Conservation (phyloP, 768 basidiomycete species). For the Xerocomellus chrysenteron region DNA sequence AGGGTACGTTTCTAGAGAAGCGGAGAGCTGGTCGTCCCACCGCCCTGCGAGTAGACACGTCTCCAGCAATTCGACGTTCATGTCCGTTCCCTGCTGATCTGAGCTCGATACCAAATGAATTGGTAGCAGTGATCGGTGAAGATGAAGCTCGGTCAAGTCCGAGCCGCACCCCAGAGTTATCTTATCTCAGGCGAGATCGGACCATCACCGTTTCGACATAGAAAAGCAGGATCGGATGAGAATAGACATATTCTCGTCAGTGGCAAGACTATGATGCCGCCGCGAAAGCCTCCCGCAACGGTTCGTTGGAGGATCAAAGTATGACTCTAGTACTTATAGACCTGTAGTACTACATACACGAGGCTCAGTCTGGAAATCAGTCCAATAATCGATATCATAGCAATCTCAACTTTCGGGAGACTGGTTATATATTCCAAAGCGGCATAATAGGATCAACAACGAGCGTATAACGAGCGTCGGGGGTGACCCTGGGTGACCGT, state of each 20-base stretch:
- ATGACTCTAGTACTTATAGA: too few relatives aligned
- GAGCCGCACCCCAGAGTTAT: constrained; percentile 1
- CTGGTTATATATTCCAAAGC: background rate
- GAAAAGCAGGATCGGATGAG: background rate
- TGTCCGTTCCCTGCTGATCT: background rate
- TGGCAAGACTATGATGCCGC: too few relatives aligned
- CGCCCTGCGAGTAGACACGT: constrained; percentile 55
- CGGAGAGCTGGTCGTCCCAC: constrained; percentile 35
- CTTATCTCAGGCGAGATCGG: constrained; percentile 7
- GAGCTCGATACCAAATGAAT: too few relatives aligned
- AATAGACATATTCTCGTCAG: too few relatives aligned
- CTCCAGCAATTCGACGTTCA: constrained; percentile 41
- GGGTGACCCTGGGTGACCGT: background rate
- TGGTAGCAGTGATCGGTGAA: background rate
- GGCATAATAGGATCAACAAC: background rate
- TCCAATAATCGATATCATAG: too few relatives aligned
- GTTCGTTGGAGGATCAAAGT: background rate
- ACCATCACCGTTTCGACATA: too few relatives aligned
- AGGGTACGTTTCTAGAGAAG: constrained; percentile 23
- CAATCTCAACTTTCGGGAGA: background rate
- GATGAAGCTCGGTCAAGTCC: background rate
- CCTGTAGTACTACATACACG: background rate
- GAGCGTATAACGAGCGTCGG: background rate
- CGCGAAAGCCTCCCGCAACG: background rate
- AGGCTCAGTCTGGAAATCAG: background rate